phyloP scores from a whole-genome alignment of 2,329 filamentous ascomycete species.

The Helotiales sp. region DNA sequence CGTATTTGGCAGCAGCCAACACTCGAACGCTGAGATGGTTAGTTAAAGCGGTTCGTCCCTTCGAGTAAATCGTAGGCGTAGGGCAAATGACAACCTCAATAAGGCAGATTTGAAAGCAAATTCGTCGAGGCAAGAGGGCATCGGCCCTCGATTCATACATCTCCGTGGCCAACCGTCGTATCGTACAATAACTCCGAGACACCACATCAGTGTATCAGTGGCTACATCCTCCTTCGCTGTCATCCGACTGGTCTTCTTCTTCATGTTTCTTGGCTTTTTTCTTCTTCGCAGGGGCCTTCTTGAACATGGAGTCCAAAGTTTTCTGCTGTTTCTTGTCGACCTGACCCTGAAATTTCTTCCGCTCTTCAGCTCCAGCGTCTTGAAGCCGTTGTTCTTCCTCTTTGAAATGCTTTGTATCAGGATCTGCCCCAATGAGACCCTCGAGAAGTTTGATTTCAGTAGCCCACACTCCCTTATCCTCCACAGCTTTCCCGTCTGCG shows the following conservation, averaged over 20 bases:
- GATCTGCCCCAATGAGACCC: constrained; percentile 82
- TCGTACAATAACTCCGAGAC: not conserved
- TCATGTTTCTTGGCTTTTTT: constrained; percentile 47
- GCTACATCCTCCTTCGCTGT: constrained; percentile 38
- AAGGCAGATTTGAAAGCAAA: not conserved
- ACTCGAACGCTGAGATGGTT: no score
- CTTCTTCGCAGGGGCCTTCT: constrained; percentile 45
- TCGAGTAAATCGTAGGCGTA: not conserved
- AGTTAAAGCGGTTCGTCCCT: no score
- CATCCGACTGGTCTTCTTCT: constrained; percentile 33
- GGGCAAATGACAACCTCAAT: not conserved
- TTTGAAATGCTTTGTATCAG: constrained; percentile 74
- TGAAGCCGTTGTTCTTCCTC: constrained; percentile 68
- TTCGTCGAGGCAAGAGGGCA: not conserved
- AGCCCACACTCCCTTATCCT: constrained; percentile 87
- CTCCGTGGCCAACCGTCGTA: not conserved
- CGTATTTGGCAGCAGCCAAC: no score
- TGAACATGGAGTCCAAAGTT: constrained; percentile 46
- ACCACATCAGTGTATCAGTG: constrained; percentile 24
- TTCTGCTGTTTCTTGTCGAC: constrained; percentile 71
- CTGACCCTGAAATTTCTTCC: constrained; percentile 77
- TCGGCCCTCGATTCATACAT: not conserved
- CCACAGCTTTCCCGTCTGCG: constrained; percentile 66
- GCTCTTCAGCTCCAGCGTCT: constrained; percentile 70
- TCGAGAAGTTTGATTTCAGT: constrained; percentile 95